phyloP scores from a whole-genome alignment of 305 asterid genomes.

The Striga hermonthica region DNA sequence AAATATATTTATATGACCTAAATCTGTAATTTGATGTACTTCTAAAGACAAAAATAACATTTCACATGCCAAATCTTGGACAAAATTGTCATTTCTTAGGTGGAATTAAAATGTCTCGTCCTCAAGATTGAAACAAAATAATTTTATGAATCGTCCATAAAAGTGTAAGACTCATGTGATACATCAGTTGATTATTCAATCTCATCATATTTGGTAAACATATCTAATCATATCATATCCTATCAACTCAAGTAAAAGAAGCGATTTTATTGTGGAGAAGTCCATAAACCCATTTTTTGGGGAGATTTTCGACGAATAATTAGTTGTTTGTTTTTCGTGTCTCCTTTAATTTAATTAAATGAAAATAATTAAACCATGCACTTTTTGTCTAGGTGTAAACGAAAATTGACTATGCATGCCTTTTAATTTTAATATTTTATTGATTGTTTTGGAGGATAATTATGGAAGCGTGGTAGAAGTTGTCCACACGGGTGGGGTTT shows the following conservation, averaged over 20 bases:
- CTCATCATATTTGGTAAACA: too few relatives aligned
- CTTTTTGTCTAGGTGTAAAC: slow-evolving; percentile 30
- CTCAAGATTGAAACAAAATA: too few relatives aligned
- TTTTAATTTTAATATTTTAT: neutral
- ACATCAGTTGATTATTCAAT: too few relatives aligned
- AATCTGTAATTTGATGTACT: too few relatives aligned
- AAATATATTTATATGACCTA: too few relatives aligned
- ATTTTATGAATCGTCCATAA: too few relatives aligned
- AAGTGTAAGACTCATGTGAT: too few relatives aligned
- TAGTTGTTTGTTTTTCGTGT: slow-evolving; percentile 32
- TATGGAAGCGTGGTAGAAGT: slow-evolving; percentile 46
- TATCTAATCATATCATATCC: neutral
- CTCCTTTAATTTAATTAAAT: slow-evolving; percentile 1
- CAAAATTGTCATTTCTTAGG: too few relatives aligned
- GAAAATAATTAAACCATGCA: neutral
- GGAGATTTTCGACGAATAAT: slow-evolving; percentile 22
- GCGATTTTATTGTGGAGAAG: slow-evolving; percentile 30
- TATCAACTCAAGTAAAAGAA: neutral
- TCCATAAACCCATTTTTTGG: slow-evolving; percentile 23
- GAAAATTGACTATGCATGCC: slow-evolving; percentile 13
- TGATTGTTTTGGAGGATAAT: slow-evolving; percentile 25
- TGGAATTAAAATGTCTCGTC: too few relatives aligned
- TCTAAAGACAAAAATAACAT: too few relatives aligned
- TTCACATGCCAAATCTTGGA: too few relatives aligned
- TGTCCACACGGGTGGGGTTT: slow-evolving; percentile 41